Evolutionary conservation across 768 basidiomycete genomes (phyloP).

Genomic region (Leccinum fibrillosum): DNA sequence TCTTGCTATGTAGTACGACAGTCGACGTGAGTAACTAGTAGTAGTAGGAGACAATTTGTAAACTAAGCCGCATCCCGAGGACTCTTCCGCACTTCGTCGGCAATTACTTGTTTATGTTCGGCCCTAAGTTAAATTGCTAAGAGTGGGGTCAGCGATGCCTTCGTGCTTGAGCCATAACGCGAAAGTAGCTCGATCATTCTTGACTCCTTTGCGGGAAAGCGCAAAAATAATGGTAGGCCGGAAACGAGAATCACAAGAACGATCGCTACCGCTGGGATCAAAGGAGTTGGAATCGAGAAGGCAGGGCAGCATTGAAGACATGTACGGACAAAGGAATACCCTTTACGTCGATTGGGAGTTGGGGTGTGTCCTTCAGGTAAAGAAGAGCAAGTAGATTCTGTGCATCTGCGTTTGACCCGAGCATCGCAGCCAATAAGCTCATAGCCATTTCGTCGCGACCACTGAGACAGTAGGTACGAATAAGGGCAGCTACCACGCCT

Average conservation of each 20-base stretch:
- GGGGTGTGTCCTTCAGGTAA: no score
- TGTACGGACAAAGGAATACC: no score
- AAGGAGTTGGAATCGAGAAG: constrained; percentile 33
- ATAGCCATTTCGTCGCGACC: constrained; percentile 50
- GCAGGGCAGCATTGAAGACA: no score
- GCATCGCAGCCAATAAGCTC: constrained; percentile 46
- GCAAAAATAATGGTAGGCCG: constrained; percentile 45
- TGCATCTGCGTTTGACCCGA: constrained; percentile 31
- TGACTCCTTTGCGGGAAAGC: constrained; percentile 44
- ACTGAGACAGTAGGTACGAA: constrained; percentile 51
- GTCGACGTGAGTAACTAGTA: no score
- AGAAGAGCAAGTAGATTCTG: constrained; percentile 37
- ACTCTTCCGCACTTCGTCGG: no score
- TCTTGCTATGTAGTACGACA: no score
- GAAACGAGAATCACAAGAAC: constrained; percentile 31
- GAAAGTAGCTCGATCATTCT: constrained; percentile 54
- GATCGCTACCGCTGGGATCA: constrained; percentile 48
- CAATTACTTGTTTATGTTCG: no score
- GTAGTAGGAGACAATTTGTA: no score
- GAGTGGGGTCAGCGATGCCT: constrained; percentile 48
- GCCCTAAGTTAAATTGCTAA: constrained; percentile 10
- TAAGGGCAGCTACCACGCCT: constrained; percentile 48
- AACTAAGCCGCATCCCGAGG: no score
- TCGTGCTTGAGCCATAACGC: constrained; percentile 65
- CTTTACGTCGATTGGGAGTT: no score